Conservation (phyloP, 768 basidiomycete species). For the Crassisporium funariophilum region DNA sequence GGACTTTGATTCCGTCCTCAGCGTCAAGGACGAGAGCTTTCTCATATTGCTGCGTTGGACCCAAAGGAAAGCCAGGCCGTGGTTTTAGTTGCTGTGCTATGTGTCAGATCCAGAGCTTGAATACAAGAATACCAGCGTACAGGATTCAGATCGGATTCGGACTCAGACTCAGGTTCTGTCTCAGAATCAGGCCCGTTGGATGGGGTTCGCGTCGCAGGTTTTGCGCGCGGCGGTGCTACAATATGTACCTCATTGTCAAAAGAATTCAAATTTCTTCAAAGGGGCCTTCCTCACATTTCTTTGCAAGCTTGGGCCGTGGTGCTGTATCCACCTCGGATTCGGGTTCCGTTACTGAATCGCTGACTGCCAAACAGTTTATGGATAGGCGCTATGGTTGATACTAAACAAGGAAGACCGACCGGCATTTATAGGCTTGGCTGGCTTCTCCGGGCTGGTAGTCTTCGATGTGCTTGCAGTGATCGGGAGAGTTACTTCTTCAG, state of each 20-base stretch:
- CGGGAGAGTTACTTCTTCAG: slow-evolving; percentile 9
- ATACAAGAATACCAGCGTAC: slow-evolving; percentile 18
- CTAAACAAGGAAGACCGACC: no score
- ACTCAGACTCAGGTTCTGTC: slow-evolving; percentile 32
- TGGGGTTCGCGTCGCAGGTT: no score
- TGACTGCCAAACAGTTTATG: slow-evolving; percentile 6
- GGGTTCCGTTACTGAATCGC: slow-evolving; percentile 46
- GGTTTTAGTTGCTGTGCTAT: slow-evolving; percentile 39
- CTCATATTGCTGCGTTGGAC: slow-evolving; percentile 40
- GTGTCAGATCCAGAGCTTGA: not conserved
- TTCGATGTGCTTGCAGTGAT: not conserved
- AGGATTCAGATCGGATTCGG: slow-evolving; percentile 22
- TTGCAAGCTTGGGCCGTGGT: not conserved
- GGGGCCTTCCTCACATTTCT: not conserved
- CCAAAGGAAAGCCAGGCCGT: slow-evolving; percentile 57
- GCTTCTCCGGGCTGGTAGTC: not conserved
- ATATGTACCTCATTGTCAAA: no score
- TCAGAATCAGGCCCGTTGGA: not conserved
- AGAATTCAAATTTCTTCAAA: no score
- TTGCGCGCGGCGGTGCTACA: no score
- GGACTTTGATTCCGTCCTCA: slow-evolving; percentile 50
- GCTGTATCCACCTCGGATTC: slow-evolving; percentile 14
- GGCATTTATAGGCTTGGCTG: no score
- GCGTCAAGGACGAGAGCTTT: slow-evolving; percentile 56
- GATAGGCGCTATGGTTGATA: no score